phyloP scores from a whole-genome alignment of 1,139 yeast genomes.

The Yamadazyma conglobata region DNA sequence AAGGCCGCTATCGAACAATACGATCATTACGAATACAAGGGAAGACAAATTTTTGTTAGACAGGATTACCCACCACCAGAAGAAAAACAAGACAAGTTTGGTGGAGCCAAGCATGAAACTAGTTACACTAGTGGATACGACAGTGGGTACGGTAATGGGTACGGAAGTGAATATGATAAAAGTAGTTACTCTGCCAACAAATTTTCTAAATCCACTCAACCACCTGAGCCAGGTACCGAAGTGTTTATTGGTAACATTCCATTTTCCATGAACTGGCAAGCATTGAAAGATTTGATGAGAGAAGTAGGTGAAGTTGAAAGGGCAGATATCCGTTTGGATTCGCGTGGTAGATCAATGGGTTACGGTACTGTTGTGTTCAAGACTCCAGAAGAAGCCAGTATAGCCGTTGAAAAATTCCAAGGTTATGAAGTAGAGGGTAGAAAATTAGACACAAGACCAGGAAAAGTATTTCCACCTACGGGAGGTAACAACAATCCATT shows the following conservation, averaged over 20 bases:
- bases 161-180: conserved; percentile 1
- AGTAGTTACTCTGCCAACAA: conserved; percentile 18
- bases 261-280: conserved; percentile 77
- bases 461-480: conserved; percentile 20
- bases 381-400: conserved; percentile 56
- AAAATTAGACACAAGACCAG: conserved; percentile 66
- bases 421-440: conserved; percentile 73
- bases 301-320: conserved; percentile 65
- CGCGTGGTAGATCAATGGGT: conserved; percentile 79
- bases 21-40: conserved; percentile 65
- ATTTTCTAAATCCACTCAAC: conserved; percentile 10
- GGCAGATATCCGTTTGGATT: conserved; percentile 73
- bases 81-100: too few relatives aligned
- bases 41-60: conserved; percentile 86
- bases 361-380: conserved; percentile 73
- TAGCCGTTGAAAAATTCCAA: conserved; percentile 60
- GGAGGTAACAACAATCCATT: conserved; percentile 5
- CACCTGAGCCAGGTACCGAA: conserved; percentile 53
- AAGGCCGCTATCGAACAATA: conserved; percentile 68
- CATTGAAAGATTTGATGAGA: conserved; percentile 79
- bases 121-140: conserved; percentile 3
- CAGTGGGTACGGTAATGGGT: background rate
- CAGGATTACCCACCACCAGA: conserved; percentile 81
- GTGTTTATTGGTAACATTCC: conserved; percentile 84
- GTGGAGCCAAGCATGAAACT: conserved; percentile 16